phyloP scores from a whole-genome alignment of 2,329 filamentous ascomycete genomes.

The Aspergillus costaricaensis region DNA sequence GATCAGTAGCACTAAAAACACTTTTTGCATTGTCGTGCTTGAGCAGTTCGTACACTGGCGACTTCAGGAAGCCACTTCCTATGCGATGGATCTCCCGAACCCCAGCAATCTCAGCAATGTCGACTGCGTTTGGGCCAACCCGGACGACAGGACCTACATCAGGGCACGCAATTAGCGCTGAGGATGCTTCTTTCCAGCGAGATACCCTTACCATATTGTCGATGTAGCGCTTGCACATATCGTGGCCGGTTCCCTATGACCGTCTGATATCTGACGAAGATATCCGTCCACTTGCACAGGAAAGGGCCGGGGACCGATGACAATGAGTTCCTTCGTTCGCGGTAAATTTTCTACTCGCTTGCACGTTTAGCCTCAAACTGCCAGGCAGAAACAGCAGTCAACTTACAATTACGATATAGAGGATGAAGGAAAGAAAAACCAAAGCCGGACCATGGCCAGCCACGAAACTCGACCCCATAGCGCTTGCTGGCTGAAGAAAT shows the following conservation, averaged over 20 bases:
- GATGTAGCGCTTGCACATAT: slow-evolving; percentile 21
- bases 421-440: background rate
- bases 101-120: slow-evolving; percentile 43
- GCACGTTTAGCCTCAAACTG: background rate
- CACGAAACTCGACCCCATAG: background rate
- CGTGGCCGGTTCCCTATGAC: slow-evolving; percentile 11
- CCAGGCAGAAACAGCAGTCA: background rate
- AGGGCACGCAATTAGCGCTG: background rate
- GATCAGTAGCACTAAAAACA: slow-evolving; percentile 47
- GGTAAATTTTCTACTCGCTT: background rate
- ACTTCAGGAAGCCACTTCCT: slow-evolving; percentile 37
- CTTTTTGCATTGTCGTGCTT: slow-evolving; percentile 24
- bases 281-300: slow-evolving; percentile 15
- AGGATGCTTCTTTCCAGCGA: background rate
- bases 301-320: slow-evolving; percentile 13
- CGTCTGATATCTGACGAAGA: slow-evolving; percentile 11
- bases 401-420: background rate
- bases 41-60: slow-evolving; percentile 33
- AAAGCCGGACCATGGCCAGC: background rate
- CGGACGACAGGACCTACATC: slow-evolving; percentile 36
- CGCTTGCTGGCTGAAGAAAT: background rate
- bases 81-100: slow-evolving; percentile 39
- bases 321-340: background rate
- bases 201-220: slow-evolving; percentile 15
- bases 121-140: slow-evolving; percentile 26